Conservation (phyloP, 371 early-diverging fungal species). For the Rhizopus stolonifer region DNA sequence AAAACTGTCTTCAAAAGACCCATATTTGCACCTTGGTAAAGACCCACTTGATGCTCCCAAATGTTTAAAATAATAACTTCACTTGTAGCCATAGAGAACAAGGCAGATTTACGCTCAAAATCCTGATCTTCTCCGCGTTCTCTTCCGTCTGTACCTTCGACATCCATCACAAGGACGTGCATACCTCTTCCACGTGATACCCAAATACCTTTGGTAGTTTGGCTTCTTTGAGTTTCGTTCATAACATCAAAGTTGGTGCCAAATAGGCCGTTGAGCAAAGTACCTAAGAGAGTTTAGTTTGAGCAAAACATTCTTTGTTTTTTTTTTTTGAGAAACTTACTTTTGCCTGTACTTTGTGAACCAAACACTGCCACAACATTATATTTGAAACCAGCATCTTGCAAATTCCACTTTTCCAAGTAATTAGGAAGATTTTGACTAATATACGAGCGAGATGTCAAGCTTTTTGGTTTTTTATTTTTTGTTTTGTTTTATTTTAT, state of each 20-base stretch:
- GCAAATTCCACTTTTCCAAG: slow-evolving; percentile 84
- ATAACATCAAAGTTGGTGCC: slow-evolving; percentile 94
- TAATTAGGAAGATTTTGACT: slow-evolving; percentile 69
- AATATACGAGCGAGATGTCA: too few species aligned
- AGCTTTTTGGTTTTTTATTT: too few species aligned
- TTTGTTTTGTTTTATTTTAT: neutral
- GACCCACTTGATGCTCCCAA: slow-evolving; percentile 97
- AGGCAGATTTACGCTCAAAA: slow-evolving; percentile 96
- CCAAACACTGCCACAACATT: slow-evolving; percentile 97
- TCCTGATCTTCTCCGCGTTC: slow-evolving; percentile 99
- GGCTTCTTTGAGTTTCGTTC: slow-evolving; percentile 79
- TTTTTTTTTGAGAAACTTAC: too few species aligned
- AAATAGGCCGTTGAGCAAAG: slow-evolving; percentile 92
- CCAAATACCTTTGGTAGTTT: slow-evolving; percentile 98
- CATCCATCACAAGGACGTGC: slow-evolving; percentile 93
- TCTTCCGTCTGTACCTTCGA: slow-evolving; percentile 98
- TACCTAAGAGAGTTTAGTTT: slow-evolving; percentile 57
- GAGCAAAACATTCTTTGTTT: too few species aligned
- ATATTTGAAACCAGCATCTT: slow-evolving; percentile 90
- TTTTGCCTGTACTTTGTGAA: slow-evolving; percentile 97
- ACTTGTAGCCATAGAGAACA: slow-evolving; percentile 94
- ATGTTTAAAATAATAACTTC: slow-evolving; percentile 96
- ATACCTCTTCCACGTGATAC: slow-evolving; percentile 80
- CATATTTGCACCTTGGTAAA: slow-evolving; percentile 99
- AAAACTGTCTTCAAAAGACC: slow-evolving; percentile 97